phyloP scores from a whole-genome alignment of 1,284 basidiomycete genomes.

The Exobasidium rhododendri region DNA sequence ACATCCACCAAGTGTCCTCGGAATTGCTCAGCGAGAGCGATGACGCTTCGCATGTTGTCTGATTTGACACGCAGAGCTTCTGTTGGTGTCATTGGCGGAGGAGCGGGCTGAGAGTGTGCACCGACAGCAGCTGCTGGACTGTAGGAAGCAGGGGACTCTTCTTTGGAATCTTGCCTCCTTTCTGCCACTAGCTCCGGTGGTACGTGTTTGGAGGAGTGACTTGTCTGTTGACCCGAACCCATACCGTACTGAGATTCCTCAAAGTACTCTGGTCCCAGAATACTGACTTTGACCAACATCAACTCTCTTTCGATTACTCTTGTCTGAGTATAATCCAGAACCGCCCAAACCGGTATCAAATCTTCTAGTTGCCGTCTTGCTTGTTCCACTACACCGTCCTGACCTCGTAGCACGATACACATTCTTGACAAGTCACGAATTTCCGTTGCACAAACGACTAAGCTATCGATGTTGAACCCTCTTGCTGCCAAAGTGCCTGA shows the following conservation, averaged over 20 bases:
- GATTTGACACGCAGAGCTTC: slow-evolving; percentile 86
- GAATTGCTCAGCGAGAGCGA: slow-evolving; percentile 81
- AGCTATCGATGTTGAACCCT: slow-evolving; percentile 96
- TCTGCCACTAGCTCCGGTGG: slow-evolving; percentile 43
- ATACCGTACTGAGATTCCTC: slow-evolving; percentile 58
- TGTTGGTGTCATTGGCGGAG: slow-evolving; percentile 65
- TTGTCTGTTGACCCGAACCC: neutral
- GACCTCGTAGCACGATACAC: slow-evolving; percentile 94
- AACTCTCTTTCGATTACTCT: slow-evolving; percentile 74
- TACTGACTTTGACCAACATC: slow-evolving; percentile 85
- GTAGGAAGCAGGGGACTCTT: slow-evolving; percentile 14
- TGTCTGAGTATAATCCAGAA: slow-evolving; percentile 58
- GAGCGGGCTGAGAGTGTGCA: slow-evolving; percentile 9
- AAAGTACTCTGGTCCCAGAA: slow-evolving; percentile 94
- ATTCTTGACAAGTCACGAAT: slow-evolving; percentile 94
- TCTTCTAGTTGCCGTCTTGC: slow-evolving; percentile 57
- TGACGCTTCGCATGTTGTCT: slow-evolving; percentile 81
- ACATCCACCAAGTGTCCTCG: slow-evolving; percentile 91
- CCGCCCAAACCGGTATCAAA: slow-evolving; percentile 54
- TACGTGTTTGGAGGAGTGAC: slow-evolving; percentile 11
- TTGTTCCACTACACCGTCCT: slow-evolving; percentile 97
- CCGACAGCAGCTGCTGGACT: slow-evolving; percentile 10
- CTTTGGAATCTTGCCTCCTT: slow-evolving; percentile 16
- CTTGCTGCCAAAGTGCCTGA: slow-evolving; percentile 94
- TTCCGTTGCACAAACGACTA: slow-evolving; percentile 97